phyloP scores from a whole-genome alignment of 257 asterid species.

The Echium plantagineum region DNA sequence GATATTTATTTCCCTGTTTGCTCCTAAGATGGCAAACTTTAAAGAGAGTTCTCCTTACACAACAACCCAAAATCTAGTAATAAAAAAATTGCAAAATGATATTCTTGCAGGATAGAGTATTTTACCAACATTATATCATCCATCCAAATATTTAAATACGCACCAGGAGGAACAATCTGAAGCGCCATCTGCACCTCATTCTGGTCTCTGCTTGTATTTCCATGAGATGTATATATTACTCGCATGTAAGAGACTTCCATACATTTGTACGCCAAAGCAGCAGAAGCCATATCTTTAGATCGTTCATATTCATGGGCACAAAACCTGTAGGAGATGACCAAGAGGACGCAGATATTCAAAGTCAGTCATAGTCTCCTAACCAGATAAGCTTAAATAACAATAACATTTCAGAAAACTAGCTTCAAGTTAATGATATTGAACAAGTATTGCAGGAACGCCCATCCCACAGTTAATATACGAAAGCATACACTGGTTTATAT shows the following conservation, averaged over 20 bases:
- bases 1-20: neutral
- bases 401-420: neutral
- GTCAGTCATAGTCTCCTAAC: slow-evolving; percentile 1
- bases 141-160: slow-evolving; percentile 6
- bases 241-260: slow-evolving; percentile 86
- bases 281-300: slow-evolving; percentile 80
- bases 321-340: slow-evolving; percentile 39
- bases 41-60: neutral
- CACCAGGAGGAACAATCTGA: slow-evolving; percentile 78
- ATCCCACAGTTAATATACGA: too few relatives aligned
- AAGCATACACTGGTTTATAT: too few relatives aligned
- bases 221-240: slow-evolving; percentile 60
- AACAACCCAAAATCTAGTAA: neutral
- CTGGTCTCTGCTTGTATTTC: slow-evolving; percentile 62
- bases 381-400: neutral
- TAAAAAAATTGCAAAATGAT: too few relatives aligned
- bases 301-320: slow-evolving; percentile 93
- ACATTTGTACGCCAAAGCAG: slow-evolving; percentile 93
- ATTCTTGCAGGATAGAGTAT: neutral
- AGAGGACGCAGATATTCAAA: slow-evolving; percentile 14
- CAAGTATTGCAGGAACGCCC: too few relatives aligned
- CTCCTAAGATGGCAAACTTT: neutral
- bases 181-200: slow-evolving; percentile 65
- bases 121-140: neutral
- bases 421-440: neutral